Evolutionary conservation across 208 protist species (phyloP).

Genomic region (Strigomonas culicis): DNA sequence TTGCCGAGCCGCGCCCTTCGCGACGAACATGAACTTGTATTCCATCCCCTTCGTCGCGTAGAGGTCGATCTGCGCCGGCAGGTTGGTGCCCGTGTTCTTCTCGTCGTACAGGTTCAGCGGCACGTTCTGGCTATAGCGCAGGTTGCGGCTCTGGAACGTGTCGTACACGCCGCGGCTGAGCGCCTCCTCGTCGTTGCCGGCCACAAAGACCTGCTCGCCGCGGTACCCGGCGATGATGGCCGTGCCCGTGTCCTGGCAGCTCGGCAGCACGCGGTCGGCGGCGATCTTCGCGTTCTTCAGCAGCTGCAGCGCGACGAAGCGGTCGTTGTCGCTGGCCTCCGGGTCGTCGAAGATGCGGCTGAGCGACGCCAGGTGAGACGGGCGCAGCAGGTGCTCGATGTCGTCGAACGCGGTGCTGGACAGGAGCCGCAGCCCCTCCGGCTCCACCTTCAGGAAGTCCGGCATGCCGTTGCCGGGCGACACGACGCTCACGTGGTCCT

Average conservation of each 20-base stretch:
- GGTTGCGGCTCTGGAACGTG: slow-evolving; percentile 93
- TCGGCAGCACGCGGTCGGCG: slow-evolving; percentile 82
- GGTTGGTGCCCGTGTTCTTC: slow-evolving; percentile 96
- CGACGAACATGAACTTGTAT: slow-evolving; percentile 96
- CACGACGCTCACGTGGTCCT: slow-evolving; percentile 80
- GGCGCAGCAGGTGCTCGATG: slow-evolving; percentile 94
- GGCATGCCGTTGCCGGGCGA: slow-evolving; percentile 50
- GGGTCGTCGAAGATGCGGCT: slow-evolving; percentile 94
- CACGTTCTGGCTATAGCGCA: slow-evolving; percentile 95
- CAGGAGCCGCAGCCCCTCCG: slow-evolving; percentile 85
- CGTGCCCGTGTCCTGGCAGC: slow-evolving; percentile 97
- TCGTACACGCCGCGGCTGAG: slow-evolving; percentile 95
- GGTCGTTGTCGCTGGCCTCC: slow-evolving; percentile 95
- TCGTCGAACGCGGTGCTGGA: slow-evolving; percentile 89
- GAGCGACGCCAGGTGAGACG: slow-evolving; percentile 91
- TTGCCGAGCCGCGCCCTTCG: too few species aligned
- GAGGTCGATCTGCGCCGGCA: slow-evolving; percentile 97
- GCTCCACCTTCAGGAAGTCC: slow-evolving; percentile 86
- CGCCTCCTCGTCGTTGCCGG: slow-evolving; percentile 91
- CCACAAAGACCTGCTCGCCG: slow-evolving; percentile 93
- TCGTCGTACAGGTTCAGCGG: slow-evolving; percentile 96
- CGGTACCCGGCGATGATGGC: slow-evolving; percentile 96
- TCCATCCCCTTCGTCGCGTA: slow-evolving; percentile 92
- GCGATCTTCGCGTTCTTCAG: slow-evolving; percentile 97
- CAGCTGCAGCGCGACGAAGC: slow-evolving; percentile 96